Conservation (phyloP, 2,329 filamentous ascomycete genomes). For the Fusarium foetens region DNA sequence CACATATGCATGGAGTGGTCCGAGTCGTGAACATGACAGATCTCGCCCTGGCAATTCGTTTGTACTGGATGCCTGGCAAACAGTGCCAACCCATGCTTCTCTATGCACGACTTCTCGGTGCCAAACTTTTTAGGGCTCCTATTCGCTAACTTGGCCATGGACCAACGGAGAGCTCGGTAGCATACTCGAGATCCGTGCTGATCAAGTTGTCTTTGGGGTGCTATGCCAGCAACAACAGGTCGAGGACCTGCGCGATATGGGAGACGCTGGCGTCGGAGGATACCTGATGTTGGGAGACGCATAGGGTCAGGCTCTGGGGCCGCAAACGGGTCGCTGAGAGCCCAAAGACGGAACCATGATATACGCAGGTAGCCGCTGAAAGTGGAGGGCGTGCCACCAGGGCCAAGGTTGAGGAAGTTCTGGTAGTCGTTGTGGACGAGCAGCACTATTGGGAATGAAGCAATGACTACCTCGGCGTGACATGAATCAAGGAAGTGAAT, state of each 20-base stretch:
- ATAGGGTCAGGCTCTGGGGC: constrained; percentile 64
- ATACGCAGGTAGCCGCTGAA: constrained; percentile 78
- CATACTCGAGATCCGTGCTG: constrained; percentile 67
- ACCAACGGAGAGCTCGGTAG: constrained; percentile 64
- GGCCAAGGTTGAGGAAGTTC: constrained; percentile 80
- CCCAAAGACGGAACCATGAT: constrained; percentile 76
- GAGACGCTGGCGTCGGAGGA: constrained; percentile 64
- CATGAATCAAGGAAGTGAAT: constrained; percentile 62
- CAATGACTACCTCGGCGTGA: constrained; percentile 61
- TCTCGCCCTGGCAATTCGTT: constrained; percentile 80
- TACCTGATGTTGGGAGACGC: constrained; percentile 65
- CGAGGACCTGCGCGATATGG: constrained; percentile 71
- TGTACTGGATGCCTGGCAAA: constrained; percentile 75
- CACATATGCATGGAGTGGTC: constrained; percentile 84
- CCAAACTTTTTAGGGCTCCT: constrained; percentile 60
- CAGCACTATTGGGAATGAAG: constrained; percentile 59
- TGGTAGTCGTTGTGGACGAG: constrained; percentile 76
- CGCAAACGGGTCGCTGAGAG: constrained; percentile 74
- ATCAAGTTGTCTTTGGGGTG: constrained; percentile 81
- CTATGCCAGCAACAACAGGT: constrained; percentile 78
- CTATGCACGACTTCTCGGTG: constrained; percentile 78
- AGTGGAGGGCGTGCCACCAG: constrained; percentile 82
- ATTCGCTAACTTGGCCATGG: constrained; percentile 62
- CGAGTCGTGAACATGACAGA: constrained; percentile 81
- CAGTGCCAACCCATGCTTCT: constrained; percentile 82